Evolutionary conservation across 495 filamentous ascomycete species (phyloP), one percentile per base, ranked within the genome.

Genomic region (Neurospora sp.): DNA sequence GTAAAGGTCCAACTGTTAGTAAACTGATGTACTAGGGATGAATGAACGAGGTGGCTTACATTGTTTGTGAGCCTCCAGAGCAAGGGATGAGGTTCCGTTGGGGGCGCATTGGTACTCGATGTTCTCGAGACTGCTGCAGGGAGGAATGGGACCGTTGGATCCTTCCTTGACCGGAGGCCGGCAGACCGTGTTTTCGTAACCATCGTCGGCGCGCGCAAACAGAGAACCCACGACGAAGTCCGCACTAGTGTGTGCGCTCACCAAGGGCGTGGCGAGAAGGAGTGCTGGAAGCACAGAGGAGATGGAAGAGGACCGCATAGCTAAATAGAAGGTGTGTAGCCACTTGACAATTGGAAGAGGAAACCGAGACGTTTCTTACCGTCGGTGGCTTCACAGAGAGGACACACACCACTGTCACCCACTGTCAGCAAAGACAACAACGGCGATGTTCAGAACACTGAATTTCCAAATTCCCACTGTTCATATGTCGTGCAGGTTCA

Each of bases 1-100:
- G 35, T 2, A 4, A n/a, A 44, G 42, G 7, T n/a, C 18, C n/a
- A n/a, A n/a, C n/a, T n/a, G n/a, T n/a, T n/a, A n/a, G n/a, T n/a
- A n/a, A n/a, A n/a, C n/a, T n/a, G n/a, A n/a, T n/a, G n/a, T 35
- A 39, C 7, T 14, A 23, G 16, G 16, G n/a, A 10, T 9, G 46
- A 41, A 42, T n/a, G n/a, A n/a, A n/a, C n/a, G 16, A n/a, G 31
- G 41, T 38, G 9, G 20, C 70, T 74, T 72, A 77, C 76, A 84
- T 71, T 84, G 73, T 39, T 82, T 80, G 75, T 84, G 82, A 10
- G 82, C 83, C 35, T 78, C 74, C 37, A 81, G 74, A 6, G 72
- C 78, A 3, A 79, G 74, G 14, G 78, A 71, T 27, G 72, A 75
- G 23, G 77, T 80, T 42, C 75, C 79, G 69, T 79, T 80, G 42